Evolutionary conservation across 768 basidiomycete genomes (phyloP).

Genomic region (Ephemerocybe angulata): DNA sequence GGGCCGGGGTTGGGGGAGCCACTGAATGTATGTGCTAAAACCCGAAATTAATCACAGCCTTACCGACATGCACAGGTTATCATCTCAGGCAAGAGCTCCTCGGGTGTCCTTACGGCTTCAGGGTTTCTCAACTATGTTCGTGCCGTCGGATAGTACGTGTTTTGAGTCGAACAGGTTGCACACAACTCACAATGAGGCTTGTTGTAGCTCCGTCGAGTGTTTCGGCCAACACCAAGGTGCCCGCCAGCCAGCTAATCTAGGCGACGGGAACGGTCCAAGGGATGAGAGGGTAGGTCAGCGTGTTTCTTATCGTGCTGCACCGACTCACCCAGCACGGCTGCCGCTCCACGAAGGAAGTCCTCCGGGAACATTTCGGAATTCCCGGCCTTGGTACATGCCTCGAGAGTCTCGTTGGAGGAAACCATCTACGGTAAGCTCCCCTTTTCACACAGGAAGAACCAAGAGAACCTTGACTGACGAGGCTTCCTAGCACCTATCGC

Average conservation of each 20-base stretch:
- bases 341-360: slow-evolving; percentile 42
- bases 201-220: slow-evolving; percentile 50
- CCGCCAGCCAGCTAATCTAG: slow-evolving; percentile 69
- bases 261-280: slow-evolving; percentile 69
- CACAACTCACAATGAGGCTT: slow-evolving; percentile 10
- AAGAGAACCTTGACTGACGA: slow-evolving; percentile 5
- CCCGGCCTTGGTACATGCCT: slow-evolving; percentile 63
- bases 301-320: slow-evolving; percentile 9
- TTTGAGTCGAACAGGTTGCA: slow-evolving; percentile 17
- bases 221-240: slow-evolving; percentile 67
- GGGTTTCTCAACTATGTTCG: slow-evolving; percentile 58
- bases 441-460: background rate
- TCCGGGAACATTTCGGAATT: slow-evolving; percentile 75
- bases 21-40: slow-evolving; percentile 59
- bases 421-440: slow-evolving; percentile 66
- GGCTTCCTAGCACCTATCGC: slow-evolving; percentile 32
- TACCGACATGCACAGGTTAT: slow-evolving; percentile 40
- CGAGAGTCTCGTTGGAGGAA: slow-evolving; percentile 75
- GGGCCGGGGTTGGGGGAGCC: slow-evolving; percentile 57
- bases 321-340: background rate
- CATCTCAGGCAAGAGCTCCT: slow-evolving; percentile 60
- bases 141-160: slow-evolving; percentile 57
- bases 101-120: slow-evolving; percentile 49
- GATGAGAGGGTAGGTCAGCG: slow-evolving; percentile 46
- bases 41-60: slow-evolving; percentile 23